These are phyloP conservation scores for Rhizopogon hawkerae DNA, from an alignment of 1,284 basidiomycete species.

Conservation along the genomic window DNA sequence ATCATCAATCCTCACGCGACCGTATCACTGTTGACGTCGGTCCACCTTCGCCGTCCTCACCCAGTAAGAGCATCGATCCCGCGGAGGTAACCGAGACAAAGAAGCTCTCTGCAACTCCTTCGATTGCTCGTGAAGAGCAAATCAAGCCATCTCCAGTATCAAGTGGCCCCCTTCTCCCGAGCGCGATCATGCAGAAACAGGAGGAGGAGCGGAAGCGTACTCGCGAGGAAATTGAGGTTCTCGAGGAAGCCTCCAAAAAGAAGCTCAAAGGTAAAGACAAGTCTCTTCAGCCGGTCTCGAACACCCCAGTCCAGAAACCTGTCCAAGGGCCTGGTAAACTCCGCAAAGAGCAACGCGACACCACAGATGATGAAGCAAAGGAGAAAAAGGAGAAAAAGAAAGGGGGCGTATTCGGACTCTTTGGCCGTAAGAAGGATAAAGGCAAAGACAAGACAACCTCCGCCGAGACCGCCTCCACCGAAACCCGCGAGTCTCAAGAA, in stretches of 20 bases:
- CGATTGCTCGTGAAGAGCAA: slow-evolving; percentile 54
- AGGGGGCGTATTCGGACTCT: slow-evolving; percentile 62
- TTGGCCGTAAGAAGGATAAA: slow-evolving; percentile 72
- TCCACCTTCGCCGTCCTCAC: slow-evolving; percentile 19
- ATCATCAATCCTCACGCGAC: slow-evolving; percentile 22
- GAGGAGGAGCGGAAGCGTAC: slow-evolving; percentile 52
- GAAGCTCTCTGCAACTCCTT: slow-evolving; percentile 70
- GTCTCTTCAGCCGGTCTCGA: slow-evolving; percentile 25
- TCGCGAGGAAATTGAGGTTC: slow-evolving; percentile 51
- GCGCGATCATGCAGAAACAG: slow-evolving; percentile 40
- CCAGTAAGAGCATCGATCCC: slow-evolving; percentile 38
- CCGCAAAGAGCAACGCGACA: slow-evolving; percentile 53
- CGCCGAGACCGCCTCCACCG: slow-evolving; percentile 40
- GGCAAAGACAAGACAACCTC: slow-evolving; percentile 53
- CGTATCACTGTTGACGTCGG: slow-evolving; percentile 15
- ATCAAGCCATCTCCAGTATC: slow-evolving; percentile 13
- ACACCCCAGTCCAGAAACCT: slow-evolving; percentile 21
- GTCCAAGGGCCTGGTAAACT: slow-evolving; percentile 41
- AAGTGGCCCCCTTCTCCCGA: slow-evolving; percentile 36
- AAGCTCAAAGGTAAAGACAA: slow-evolving; percentile 32
- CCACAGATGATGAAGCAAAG: slow-evolving; percentile 43
- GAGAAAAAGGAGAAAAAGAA: slow-evolving; percentile 63
- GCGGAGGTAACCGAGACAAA: slow-evolving; percentile 56
- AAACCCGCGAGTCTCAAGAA: slow-evolving; percentile 29
- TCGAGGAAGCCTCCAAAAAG: slow-evolving; percentile 52